These are phyloP conservation scores for Fusarium sp. DNA, from an alignment of 2,329 filamentous ascomycete species.

Conservation along the genomic window DNA sequence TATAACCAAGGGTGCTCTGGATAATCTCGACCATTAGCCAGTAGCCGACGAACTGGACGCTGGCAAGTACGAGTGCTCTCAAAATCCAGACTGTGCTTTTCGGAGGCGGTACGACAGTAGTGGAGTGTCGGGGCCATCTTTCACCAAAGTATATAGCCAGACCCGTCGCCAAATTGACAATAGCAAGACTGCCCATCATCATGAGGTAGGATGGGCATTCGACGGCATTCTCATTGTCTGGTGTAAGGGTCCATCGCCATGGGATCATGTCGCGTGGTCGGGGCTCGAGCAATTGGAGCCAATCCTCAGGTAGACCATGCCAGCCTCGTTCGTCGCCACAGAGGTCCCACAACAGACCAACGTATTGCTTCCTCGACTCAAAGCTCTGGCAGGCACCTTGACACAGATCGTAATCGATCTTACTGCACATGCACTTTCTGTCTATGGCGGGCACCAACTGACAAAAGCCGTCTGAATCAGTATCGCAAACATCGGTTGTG, in stretches of 20 bases:
- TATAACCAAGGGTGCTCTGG: conserved; percentile 5
- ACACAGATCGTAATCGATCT: neutral
- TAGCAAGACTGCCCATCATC: conserved; percentile 9
- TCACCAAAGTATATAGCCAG: neutral
- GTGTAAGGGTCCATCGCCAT: conserved; percentile 23
- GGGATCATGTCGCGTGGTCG: conserved; percentile 22
- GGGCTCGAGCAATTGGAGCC: neutral
- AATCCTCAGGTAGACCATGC: neutral
- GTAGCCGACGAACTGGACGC: neutral
- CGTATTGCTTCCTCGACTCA: neutral
- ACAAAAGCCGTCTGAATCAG: neutral
- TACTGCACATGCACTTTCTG: neutral
- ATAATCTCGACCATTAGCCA: neutral
- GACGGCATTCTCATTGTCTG: fast-evolving
- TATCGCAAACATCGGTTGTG: neutral
- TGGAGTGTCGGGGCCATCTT: fast-evolving
- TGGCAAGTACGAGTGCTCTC: neutral
- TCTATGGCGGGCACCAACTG: neutral
- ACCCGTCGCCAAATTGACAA: neutral
- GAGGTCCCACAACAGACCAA: fast-evolving
- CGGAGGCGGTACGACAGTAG: fast-evolving
- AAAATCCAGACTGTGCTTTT: conserved; percentile 12
- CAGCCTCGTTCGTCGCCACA: neutral
- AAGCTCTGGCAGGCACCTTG: neutral
- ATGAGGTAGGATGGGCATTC: neutral